Conservation (phyloP, 306 rosid genomes). For the Cicer pinnatifidum region DNA sequence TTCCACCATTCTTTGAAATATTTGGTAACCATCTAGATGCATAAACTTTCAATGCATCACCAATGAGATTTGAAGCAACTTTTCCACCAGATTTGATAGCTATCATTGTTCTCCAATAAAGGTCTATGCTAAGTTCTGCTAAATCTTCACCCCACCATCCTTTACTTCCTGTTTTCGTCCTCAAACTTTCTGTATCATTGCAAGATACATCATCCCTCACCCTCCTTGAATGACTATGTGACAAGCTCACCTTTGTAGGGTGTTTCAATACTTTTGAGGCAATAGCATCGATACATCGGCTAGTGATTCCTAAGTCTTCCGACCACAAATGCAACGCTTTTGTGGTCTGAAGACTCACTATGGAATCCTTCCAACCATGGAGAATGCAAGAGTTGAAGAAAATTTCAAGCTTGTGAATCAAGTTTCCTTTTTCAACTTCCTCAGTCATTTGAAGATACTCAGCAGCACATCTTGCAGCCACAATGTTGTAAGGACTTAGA, state of each 20-base stretch:
- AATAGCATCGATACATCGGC: constrained; percentile 81
- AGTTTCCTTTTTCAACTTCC: constrained; percentile 92
- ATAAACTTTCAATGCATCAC: constrained; percentile 88
- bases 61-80: constrained; percentile 69
- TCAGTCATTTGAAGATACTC: constrained; percentile 95
- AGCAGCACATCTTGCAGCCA: constrained; percentile 80
- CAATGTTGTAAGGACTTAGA: constrained; percentile 92
- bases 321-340: constrained; percentile 78
- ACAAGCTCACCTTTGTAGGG: constrained; percentile 80
- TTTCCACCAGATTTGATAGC: constrained; percentile 82
- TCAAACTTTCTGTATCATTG: constrained; percentile 69
- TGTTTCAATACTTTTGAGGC: constrained; percentile 71
- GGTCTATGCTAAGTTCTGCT: constrained; percentile 90
- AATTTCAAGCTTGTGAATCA: constrained; percentile 79
- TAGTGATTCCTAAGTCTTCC: constrained; percentile 78
- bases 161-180: constrained; percentile 57
- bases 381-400: constrained; percentile 92
- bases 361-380: constrained; percentile 90
- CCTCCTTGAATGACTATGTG: constrained; percentile 77
- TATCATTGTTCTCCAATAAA: constrained; percentile 92
- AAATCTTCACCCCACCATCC: constrained; percentile 99
- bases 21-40: constrained; percentile 85
- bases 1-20: constrained; percentile 57
- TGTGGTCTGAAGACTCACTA: constrained; percentile 85
- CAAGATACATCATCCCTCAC: constrained; percentile 75